Evolutionary conservation across 208 protist species (phyloP).

Genomic region (Acanthamoeba castellanii): DNA sequence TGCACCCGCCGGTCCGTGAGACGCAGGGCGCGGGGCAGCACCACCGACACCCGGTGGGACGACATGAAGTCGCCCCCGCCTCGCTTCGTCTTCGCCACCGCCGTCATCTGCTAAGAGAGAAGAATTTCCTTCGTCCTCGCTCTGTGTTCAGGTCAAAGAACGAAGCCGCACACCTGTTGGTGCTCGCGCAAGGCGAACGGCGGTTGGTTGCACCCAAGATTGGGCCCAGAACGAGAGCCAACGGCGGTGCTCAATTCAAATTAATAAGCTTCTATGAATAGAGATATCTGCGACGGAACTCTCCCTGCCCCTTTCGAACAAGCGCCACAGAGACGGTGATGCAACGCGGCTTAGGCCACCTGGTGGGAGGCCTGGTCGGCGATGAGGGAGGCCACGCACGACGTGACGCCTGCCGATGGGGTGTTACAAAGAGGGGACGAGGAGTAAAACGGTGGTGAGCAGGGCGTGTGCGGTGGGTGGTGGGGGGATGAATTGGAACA

Average conservation of each 20-base stretch:
- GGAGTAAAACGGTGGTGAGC: background rate
- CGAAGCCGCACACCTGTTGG: too few species aligned
- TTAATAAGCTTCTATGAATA: background rate
- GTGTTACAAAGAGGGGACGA: background rate
- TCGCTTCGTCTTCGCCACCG: background rate
- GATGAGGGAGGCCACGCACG: conserved; percentile 54
- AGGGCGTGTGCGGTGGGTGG: background rate
- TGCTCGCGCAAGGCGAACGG: too few species aligned
- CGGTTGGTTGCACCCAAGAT: background rate
- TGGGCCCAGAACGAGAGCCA: background rate
- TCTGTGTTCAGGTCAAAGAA: background rate
- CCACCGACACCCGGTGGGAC: background rate
- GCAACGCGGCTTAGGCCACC: background rate
- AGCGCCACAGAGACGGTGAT: too few species aligned
- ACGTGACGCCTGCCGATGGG: conserved; percentile 30
- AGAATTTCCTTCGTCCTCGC: background rate
- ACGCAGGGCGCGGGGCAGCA: background rate
- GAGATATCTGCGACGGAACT: background rate
- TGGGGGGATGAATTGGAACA: background rate
- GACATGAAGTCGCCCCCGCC: background rate
- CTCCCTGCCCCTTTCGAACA: too few species aligned
- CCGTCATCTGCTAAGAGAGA: background rate
- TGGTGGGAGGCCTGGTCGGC: conserved; percentile 72
- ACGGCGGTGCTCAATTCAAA: background rate
- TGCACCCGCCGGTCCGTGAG: background rate